A percentile compares a stretch with the other conserved stretches of the same genome.
phyloP scores from a whole-genome alignment of 2,329 filamentous ascomycete genomes.

The Aureobasidium vineae region DNA sequence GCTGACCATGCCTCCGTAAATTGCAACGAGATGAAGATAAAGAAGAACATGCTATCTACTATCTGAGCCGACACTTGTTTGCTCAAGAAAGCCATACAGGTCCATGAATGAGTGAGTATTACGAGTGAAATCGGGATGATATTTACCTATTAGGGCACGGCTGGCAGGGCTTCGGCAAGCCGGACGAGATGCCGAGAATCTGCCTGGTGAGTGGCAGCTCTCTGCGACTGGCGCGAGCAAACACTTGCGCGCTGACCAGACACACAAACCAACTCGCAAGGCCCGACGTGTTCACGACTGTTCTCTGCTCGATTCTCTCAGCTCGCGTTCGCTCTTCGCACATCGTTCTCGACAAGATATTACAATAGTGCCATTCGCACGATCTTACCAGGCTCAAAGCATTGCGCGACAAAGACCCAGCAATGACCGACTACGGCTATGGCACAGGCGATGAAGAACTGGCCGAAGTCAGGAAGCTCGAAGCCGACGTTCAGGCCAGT shows the following conservation, averaged over 20 bases:
- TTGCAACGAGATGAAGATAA: too few relatives aligned
- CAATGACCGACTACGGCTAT: slow-evolving; percentile 71
- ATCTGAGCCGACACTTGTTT: too few relatives aligned
- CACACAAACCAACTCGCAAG: not conserved
- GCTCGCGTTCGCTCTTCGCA: not conserved
- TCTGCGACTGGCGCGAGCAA: not conserved
- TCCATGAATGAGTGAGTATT: not conserved
- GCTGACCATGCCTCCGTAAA: too few relatives aligned
- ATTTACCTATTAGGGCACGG: not conserved
- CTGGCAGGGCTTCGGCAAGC: not conserved
- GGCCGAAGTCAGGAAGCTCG: slow-evolving; percentile 74
- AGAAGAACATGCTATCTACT: too few relatives aligned
- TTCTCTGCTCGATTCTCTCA: not conserved
- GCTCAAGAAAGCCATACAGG: too few relatives aligned
- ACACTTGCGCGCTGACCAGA: not conserved
- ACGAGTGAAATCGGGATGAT: too few relatives aligned
- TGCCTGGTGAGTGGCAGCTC: not conserved
- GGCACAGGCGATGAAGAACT: slow-evolving; percentile 78
- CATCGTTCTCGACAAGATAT: not conserved
- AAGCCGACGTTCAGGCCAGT: slow-evolving; percentile 72
- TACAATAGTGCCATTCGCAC: not conserved
- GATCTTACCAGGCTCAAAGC: not conserved
- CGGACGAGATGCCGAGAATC: not conserved
- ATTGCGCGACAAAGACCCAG: not conserved
- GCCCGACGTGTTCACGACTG: not conserved